Evolutionary conservation across 495 filamentous ascomycete species (phyloP).

Genomic region (Podospora comata): DNA sequence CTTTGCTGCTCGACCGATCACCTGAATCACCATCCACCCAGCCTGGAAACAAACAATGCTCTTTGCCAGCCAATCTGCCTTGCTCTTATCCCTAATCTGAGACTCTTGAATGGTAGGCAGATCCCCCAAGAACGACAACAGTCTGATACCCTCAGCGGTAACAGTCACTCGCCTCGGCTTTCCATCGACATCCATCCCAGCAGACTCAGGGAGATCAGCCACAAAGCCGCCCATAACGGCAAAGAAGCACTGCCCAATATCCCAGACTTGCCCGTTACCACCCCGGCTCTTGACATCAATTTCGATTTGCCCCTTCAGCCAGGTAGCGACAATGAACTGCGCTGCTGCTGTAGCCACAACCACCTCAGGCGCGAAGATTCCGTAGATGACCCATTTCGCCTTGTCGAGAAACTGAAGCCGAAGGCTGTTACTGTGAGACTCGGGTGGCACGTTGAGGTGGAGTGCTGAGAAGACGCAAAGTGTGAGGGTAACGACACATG

Average conservation of each 20-base stretch:
- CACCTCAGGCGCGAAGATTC: slow-evolving; percentile 20
- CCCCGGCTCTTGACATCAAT: background rate
- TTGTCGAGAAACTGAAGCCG: slow-evolving; percentile 9
- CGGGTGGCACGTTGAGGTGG: slow-evolving; percentile 20
- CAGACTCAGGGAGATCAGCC: background rate
- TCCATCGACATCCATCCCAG: background rate
- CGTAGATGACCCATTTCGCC: slow-evolving; percentile 19
- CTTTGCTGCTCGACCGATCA: slow-evolving; percentile 15
- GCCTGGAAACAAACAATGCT: slow-evolving; percentile 28
- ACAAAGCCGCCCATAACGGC: background rate
- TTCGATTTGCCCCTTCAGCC: background rate
- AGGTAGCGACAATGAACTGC: slow-evolving; percentile 5
- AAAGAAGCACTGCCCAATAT: background rate
- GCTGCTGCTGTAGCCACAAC: slow-evolving; percentile 15
- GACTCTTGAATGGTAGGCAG: background rate
- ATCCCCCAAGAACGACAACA: background rate
- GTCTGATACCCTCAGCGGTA: background rate
- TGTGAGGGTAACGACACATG: slow-evolving; percentile 17
- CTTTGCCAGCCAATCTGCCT: slow-evolving; percentile 18
- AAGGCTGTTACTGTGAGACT: background rate
- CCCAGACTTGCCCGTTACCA: background rate
- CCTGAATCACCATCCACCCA: slow-evolving; percentile 36
- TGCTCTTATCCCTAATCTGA: slow-evolving; percentile 22
- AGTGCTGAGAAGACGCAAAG: slow-evolving; percentile 24
- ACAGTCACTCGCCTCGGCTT: background rate